These are phyloP conservation scores for Coemansia biformis DNA, from an alignment of 192 early-diverging fungal genomes.

Conservation along the genomic window DNA sequence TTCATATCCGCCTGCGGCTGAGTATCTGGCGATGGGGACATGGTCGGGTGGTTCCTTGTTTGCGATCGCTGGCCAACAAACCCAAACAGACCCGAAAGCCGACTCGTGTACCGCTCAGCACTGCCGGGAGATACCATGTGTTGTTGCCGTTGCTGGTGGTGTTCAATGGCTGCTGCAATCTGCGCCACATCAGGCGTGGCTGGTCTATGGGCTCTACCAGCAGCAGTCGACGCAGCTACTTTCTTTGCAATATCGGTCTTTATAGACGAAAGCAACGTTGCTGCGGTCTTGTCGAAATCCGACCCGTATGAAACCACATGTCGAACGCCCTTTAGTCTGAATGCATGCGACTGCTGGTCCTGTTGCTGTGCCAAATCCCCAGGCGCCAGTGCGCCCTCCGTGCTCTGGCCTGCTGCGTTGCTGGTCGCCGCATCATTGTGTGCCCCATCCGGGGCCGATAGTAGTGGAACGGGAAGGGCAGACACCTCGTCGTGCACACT, in stretches of 20 bases:
- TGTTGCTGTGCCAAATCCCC: no score
- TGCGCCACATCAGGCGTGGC: slow-evolving; percentile 9
- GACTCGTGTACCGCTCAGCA: slow-evolving; percentile 15
- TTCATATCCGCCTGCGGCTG: slow-evolving; percentile 1
- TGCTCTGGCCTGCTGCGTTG: no score
- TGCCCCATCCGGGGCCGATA: no score
- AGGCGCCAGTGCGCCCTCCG: no score
- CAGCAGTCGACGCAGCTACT: slow-evolving; percentile 6
- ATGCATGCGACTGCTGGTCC: slow-evolving; percentile 15
- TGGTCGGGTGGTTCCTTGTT: not conserved
- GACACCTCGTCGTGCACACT: not conserved
- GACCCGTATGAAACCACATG: slow-evolving; percentile 41
- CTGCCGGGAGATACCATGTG: slow-evolving; percentile 3
- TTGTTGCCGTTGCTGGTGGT: slow-evolving; percentile 41
- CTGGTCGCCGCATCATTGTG: no score
- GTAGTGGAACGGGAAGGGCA: no score
- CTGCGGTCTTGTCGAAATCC: slow-evolving; percentile 47
- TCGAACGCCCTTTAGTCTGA: slow-evolving; percentile 45
- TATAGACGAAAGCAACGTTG: slow-evolving; percentile 43
- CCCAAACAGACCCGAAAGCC: slow-evolving; percentile 45
- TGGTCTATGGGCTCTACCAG: not conserved
- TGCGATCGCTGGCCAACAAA: slow-evolving; percentile 27
- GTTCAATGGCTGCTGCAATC: slow-evolving; percentile 45
- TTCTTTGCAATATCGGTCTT: slow-evolving; percentile 42
- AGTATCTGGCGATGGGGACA: not conserved